Evolutionary conservation across 2,329 filamentous ascomycete genomes (phyloP).

Genomic region (Cladosporium sphaerospermum): DNA sequence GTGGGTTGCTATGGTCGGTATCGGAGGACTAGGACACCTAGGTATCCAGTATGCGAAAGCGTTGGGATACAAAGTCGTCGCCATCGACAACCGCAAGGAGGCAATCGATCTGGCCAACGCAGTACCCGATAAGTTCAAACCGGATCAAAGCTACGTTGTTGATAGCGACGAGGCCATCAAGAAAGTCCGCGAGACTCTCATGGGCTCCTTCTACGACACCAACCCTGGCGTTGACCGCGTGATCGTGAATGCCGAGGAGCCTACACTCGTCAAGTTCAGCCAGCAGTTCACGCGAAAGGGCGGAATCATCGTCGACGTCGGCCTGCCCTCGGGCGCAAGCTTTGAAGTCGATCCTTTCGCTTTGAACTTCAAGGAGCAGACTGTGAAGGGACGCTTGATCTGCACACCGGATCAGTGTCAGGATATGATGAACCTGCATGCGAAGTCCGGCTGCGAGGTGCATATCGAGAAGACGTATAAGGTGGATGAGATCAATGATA

Average conservation of each 20-base stretch:
- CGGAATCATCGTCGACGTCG: slow-evolving; percentile 9
- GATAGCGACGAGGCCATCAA: slow-evolving; percentile 1
- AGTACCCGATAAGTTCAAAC: slow-evolving; percentile 1
- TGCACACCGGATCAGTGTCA: slow-evolving; percentile 12
- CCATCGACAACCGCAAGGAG: slow-evolving; percentile 39
- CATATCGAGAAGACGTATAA: slow-evolving; percentile 10
- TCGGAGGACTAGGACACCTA: slow-evolving; percentile 42
- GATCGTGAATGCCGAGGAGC: slow-evolving; percentile 9
- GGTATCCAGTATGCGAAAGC: slow-evolving; percentile 44
- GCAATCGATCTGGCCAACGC: not conserved
- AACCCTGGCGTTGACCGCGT: slow-evolving; percentile 12
- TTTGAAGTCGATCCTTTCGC: slow-evolving; percentile 7
- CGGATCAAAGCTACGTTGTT: slow-evolving; percentile 4
- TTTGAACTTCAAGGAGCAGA: slow-evolving; percentile 13
- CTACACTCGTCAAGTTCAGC: slow-evolving; percentile 2
- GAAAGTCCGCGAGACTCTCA: slow-evolving; percentile 4
- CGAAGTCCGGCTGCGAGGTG: slow-evolving; percentile 6
- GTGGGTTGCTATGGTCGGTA: slow-evolving; percentile 41
- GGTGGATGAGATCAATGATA: slow-evolving; percentile 12
- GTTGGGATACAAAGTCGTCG: slow-evolving; percentile 39
- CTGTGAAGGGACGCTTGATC: slow-evolving; percentile 7
- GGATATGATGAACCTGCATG: slow-evolving; percentile 11
- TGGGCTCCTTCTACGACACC: slow-evolving; percentile 12
- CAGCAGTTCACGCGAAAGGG: slow-evolving; percentile 12
- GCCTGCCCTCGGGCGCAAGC: not conserved